Base-by-base conservation (phyloP, 352 stramenopile species). In the Globisporangium heterothallicum region DNA sequence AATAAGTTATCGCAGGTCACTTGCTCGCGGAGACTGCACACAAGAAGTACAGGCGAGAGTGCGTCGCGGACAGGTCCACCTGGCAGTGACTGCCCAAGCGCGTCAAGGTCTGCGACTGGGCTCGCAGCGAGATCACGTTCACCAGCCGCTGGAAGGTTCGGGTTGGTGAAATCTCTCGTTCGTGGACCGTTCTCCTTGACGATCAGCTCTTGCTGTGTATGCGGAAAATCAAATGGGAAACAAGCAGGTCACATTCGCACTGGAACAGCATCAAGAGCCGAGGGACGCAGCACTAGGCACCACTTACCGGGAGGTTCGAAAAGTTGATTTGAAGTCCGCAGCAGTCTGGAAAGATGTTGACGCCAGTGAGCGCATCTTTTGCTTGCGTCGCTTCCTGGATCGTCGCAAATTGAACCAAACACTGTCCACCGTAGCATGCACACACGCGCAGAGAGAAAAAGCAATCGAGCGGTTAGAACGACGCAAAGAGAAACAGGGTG, bases 1-100 rank as follows among this genome's bases (percentile, higher is more conserved):
- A 86, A 86, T 2, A 86, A 40, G 21, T 81, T 61, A 44, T 86
- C 73, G 55, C 75, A 86, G 16, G 72, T 72, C 48, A 83, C 61
- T 25, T 56, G 65, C 26, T 81, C 66, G 26, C 64, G 64, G 13
- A 86, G 46, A 40, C 81, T 86, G 61, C 67, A 80, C 19, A 79
- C 72, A 8, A 84, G 64, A 36, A 86, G 59, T 24, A 86, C 74
- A 2, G 72, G 70, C 21, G 74, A 83, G 16, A 65, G 53, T 5
- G 53, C 53, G 10, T 75, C 70, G 12, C 59, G 61, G 4, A 50
- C 50, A n/a, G 32, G 10, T 6, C 13, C 25, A 21, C 52, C 47
- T 56, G 58, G 8, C 12, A 53, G 19, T 18, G 19, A 4, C 14
- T 61, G 36, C 4, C 68, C 49, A 12, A 56, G 48, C 21, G 51